Percentiles rank a stretch among this genome's conserved stretches.
Conservation (phyloP, 2,329 filamentous ascomycete species). For the Diaporthe citri region DNA sequence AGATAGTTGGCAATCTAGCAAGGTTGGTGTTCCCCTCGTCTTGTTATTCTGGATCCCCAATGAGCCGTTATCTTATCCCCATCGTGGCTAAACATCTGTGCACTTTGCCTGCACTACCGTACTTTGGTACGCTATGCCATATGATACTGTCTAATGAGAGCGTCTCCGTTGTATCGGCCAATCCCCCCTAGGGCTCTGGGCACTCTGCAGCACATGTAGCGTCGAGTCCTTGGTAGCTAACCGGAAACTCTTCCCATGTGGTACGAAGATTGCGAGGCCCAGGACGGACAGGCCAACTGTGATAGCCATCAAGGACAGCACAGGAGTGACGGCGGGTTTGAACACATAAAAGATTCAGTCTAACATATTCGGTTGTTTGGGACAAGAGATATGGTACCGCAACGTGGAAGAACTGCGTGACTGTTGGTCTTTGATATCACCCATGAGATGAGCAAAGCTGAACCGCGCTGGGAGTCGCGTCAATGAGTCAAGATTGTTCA, state of each 20-base stretch:
- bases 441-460: no score
- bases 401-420: no score
- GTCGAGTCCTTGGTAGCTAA: conserved; percentile 48
- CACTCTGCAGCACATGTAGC: conserved; percentile 44
- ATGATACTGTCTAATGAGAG: not conserved
- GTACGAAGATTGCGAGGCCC: conserved; percentile 47
- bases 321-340: no score
- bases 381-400: no score
- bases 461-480: no score
- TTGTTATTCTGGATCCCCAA: not conserved
- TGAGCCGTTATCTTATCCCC: not conserved
- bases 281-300: conserved; percentile 46
- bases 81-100: not conserved
- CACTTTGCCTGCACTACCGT: not conserved
- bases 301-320: conserved; percentile 47
- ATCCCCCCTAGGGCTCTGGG: not conserved
- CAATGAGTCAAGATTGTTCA: no score
- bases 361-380: no score
- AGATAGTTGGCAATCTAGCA: not conserved
- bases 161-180: not conserved
- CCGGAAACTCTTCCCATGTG: conserved; percentile 48
- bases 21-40: not conserved
- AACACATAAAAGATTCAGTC: no score
- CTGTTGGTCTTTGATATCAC: no score
- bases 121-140: not conserved